phyloP scores from a whole-genome alignment of 2,329 filamentous ascomycete species.

The Talaromyces sp. region DNA sequence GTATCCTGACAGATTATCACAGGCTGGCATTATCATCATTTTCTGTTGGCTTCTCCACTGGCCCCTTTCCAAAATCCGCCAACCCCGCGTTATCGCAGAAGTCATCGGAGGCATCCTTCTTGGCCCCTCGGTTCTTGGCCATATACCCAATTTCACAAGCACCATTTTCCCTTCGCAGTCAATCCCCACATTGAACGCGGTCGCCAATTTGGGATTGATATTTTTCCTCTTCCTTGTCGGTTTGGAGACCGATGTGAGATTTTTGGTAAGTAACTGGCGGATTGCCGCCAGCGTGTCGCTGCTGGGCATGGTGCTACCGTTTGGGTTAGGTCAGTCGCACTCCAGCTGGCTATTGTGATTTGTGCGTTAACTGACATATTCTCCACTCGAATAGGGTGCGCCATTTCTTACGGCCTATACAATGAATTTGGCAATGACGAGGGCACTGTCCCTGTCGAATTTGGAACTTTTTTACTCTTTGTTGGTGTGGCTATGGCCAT shows the following conservation, averaged over 20 bases:
- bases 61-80: constrained; percentile 69
- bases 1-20: background rate
- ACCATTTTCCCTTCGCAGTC: constrained; percentile 72
- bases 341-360: background rate
- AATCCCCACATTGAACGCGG: constrained; percentile 68
- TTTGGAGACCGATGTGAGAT: constrained; percentile 75
- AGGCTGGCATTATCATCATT: constrained; percentile 69
- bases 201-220: constrained; percentile 77
- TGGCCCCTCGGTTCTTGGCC: constrained; percentile 81
- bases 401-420: constrained; percentile 75
- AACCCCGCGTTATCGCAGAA: constrained; percentile 78
- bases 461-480: constrained; percentile 66
- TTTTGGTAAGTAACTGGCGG: constrained; percentile 74
- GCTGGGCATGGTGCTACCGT: constrained; percentile 75
- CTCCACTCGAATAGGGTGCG: constrained; percentile 52
- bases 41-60: constrained; percentile 70
- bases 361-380: background rate
- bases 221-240: constrained; percentile 85
- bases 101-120: constrained; percentile 80
- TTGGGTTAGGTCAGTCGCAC: constrained; percentile 52
- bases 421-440: constrained; percentile 61
- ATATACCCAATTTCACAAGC: constrained; percentile 69
- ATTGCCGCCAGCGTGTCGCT: constrained; percentile 71
- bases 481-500: constrained; percentile 92
- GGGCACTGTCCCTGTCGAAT: constrained; percentile 53